Percentiles rank a stretch among this genome's conserved stretches.
phyloP scores from a whole-genome alignment of 345 rosid species.

The Salix exigua region DNA sequence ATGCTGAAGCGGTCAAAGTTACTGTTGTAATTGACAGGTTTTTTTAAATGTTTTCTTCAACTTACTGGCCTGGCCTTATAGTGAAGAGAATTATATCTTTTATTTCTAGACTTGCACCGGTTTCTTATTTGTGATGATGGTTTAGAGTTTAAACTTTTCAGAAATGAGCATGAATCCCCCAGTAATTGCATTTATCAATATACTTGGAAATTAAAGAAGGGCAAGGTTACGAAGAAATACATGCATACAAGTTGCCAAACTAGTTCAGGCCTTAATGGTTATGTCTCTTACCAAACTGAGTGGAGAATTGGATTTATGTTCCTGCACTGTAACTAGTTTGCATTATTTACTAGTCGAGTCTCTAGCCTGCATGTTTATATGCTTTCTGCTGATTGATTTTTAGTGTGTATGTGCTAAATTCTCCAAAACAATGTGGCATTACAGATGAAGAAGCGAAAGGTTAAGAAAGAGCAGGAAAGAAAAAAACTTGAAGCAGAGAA shows the following conservation, averaged over 20 bases:
- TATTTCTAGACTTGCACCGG: neutral
- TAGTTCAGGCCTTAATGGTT: neutral
- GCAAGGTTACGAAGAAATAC: neutral
- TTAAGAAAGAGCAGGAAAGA: neutral
- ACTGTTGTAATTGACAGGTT: neutral
- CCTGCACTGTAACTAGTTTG: too few relatives aligned
- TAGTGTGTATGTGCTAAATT: too few relatives aligned
- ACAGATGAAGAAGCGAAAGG: too few relatives aligned
- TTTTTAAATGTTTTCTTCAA: neutral
- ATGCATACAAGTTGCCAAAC: neutral
- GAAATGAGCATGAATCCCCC: neutral
- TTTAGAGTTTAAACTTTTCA: neutral
- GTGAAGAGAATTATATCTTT: too few relatives aligned
- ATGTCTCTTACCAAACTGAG: too few relatives aligned
- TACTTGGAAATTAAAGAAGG: neutral
- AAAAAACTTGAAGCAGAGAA: too few relatives aligned
- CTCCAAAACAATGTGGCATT: too few relatives aligned
- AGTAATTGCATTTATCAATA: neutral
- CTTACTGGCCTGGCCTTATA: neutral
- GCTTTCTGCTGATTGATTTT: too few relatives aligned
- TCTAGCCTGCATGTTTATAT: too few relatives aligned
- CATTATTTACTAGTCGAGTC: too few relatives aligned
- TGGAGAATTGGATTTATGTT: too few relatives aligned
- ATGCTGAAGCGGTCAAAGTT: neutral
- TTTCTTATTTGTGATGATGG: neutral